phyloP scores from a whole-genome alignment of 495 filamentous ascomycete genomes.

The Penicillium soppii region DNA sequence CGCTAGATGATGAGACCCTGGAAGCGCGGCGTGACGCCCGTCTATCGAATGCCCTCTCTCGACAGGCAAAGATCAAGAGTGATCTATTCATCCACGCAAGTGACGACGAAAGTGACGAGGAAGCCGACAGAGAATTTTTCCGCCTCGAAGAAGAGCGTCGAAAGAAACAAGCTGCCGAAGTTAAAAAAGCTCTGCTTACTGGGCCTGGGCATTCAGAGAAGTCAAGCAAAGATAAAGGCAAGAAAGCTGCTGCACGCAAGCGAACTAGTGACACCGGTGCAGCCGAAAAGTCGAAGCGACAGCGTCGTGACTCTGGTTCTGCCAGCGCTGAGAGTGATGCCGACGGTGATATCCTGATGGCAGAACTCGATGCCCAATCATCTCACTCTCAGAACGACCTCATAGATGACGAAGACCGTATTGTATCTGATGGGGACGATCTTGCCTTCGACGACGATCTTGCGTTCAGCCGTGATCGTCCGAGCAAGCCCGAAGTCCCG shows the following conservation, averaged over 20 bases:
- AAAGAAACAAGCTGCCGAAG: slow-evolving; percentile 46
- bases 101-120: slow-evolving; percentile 76
- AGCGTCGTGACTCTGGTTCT: slow-evolving; percentile 28
- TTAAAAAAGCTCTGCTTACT: slow-evolving; percentile 51
- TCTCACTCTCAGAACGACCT: slow-evolving; percentile 17
- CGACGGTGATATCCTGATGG: slow-evolving; percentile 40
- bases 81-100: slow-evolving; percentile 73
- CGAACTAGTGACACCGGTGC: slow-evolving; percentile 29
- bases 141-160: slow-evolving; percentile 60
- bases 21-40: slow-evolving; percentile 56
- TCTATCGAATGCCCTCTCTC: slow-evolving; percentile 57
- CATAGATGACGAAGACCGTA: slow-evolving; percentile 24
- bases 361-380: slow-evolving; percentile 24
- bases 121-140: slow-evolving; percentile 69
- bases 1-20: slow-evolving; percentile 49
- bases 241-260: slow-evolving; percentile 29
- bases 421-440: slow-evolving; percentile 34
- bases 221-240: slow-evolving; percentile 28
- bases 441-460: slow-evolving; percentile 41
- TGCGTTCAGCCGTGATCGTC: slow-evolving; percentile 31
- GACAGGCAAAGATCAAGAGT: slow-evolving; percentile 77
- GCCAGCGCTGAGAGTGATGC: slow-evolving; percentile 24
- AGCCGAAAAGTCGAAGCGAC: slow-evolving; percentile 32
- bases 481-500: slow-evolving; percentile 6
- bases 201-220: slow-evolving; percentile 45